Conservation (phyloP, 768 basidiomycete species). For the Rhodocollybia butyracea region DNA sequence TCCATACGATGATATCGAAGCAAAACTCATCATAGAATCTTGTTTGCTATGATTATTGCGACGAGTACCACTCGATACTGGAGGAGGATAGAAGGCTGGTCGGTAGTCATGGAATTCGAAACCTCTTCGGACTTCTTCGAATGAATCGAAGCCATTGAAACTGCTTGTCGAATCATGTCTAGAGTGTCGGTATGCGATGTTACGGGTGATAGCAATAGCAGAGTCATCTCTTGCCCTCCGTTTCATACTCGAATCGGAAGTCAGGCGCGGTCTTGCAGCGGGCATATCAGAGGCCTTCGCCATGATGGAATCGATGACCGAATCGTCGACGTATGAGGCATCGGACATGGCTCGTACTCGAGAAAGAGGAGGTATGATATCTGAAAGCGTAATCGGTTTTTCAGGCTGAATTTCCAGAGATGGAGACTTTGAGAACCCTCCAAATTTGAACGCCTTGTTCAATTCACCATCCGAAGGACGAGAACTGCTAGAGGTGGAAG, state of each 20-base stretch:
- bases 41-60: conserved; percentile 40
- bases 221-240: conserved; percentile 23
- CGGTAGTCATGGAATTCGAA: conserved; percentile 69
- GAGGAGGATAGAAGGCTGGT: conserved; percentile 64
- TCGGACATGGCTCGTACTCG: conserved; percentile 48
- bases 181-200: conserved; percentile 28
- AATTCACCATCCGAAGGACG: conserved; percentile 63
- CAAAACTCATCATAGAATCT: conserved; percentile 69
- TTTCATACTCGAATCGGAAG: conserved; percentile 45
- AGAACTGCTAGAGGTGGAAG: conserved; percentile 31
- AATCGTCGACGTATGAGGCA: conserved; percentile 38
- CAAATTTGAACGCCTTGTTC: conserved; percentile 73
- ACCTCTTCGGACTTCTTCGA: conserved; percentile 73
- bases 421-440: conserved; percentile 40
- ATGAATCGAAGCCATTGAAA: conserved; percentile 71
- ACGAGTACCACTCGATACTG: conserved; percentile 22
- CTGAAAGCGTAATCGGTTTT: conserved; percentile 57
- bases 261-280: conserved; percentile 23
- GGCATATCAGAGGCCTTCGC: conserved; percentile 41
- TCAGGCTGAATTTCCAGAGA: conserved; percentile 9
- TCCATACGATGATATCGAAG: conserved; percentile 79
- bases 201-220: conserved; percentile 16
- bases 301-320: conserved; percentile 53
- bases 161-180: conserved; percentile 53
- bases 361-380: conserved; percentile 69